Evolutionary conservation across 768 basidiomycete species (phyloP).

Genomic region (Mycena alexandri): DNA sequence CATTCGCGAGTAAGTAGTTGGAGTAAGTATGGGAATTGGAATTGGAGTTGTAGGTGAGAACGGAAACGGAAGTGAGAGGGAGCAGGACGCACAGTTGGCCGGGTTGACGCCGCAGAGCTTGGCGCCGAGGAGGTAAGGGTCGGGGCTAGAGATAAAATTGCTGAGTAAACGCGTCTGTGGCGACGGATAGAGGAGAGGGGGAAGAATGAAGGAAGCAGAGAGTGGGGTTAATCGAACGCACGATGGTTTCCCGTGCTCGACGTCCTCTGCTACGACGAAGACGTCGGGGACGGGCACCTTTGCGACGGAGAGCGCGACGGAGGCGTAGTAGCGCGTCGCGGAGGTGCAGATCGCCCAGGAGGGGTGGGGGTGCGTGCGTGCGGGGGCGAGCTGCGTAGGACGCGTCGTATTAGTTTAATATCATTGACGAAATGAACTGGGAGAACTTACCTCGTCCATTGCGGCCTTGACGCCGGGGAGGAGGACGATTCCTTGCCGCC

Average conservation of each 20-base stretch:
- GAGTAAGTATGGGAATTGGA: too few relatives aligned
- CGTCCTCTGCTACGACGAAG: constrained; percentile 88
- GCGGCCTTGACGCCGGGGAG: constrained; percentile 79
- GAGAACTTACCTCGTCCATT: constrained; percentile 65
- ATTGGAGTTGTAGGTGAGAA: background rate
- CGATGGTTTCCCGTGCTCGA: constrained; percentile 85
- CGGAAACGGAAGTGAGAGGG: background rate
- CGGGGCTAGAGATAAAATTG: constrained; percentile 64
- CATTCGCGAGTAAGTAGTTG: too few relatives aligned
- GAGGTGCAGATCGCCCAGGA: constrained; percentile 92
- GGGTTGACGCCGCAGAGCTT: constrained; percentile 74
- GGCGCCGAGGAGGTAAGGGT: constrained; percentile 92
- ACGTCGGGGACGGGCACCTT: constrained; percentile 78
- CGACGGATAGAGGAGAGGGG: background rate
- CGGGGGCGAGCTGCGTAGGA: constrained; percentile 50
- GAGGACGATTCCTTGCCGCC: constrained; percentile 71
- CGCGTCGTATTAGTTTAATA: too few relatives aligned
- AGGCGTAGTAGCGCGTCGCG: constrained; percentile 83
- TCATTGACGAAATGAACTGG: too few relatives aligned
- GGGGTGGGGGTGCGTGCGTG: constrained; percentile 63
- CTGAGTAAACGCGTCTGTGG: constrained; percentile 12
- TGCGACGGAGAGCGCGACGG: constrained; percentile 74
- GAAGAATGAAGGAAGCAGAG: too few relatives aligned
- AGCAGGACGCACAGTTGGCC: constrained; percentile 63
- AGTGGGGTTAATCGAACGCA: constrained; percentile 43